phyloP scores from a whole-genome alignment of 345 rosid genomes.

The Draba incana region DNA sequence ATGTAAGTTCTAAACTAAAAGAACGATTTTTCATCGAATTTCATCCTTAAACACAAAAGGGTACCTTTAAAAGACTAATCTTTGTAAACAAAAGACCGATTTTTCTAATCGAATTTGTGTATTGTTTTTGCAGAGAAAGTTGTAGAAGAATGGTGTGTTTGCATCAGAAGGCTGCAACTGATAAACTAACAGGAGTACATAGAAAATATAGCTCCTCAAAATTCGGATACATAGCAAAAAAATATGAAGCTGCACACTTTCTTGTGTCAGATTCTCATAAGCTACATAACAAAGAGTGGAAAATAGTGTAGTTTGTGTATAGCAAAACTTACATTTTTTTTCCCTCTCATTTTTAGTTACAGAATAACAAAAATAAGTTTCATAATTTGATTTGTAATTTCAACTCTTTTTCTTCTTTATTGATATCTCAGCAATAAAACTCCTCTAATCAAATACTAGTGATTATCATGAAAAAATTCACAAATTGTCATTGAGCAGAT shows the following conservation, averaged over 20 bases:
- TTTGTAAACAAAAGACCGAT: not conserved
- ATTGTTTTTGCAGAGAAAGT: slow-evolving; percentile 68
- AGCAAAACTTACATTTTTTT: slow-evolving; percentile 34
- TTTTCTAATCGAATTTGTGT: slow-evolving; percentile 17
- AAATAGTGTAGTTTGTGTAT: slow-evolving; percentile 18
- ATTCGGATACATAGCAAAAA: slow-evolving; percentile 68
- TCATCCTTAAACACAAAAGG: not conserved
- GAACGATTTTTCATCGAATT: too few species aligned
- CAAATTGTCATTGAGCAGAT: not conserved
- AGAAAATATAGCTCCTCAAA: slow-evolving; percentile 81
- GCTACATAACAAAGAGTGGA: slow-evolving; percentile 34
- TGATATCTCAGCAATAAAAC: slow-evolving; percentile 41
- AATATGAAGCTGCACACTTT: slow-evolving; percentile 65
- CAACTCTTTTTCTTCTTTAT: not conserved
- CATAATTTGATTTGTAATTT: slow-evolving; percentile 25
- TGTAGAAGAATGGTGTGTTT: slow-evolving; percentile 65
- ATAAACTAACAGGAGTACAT: slow-evolving; percentile 81
- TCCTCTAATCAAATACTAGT: slow-evolving; percentile 7
- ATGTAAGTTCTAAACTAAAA: slow-evolving; percentile 49
- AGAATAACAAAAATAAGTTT: slow-evolving; percentile 28
- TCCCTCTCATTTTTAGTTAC: slow-evolving; percentile 31
- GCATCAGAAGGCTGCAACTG: slow-evolving; percentile 74
- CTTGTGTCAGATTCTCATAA: slow-evolving; percentile 41
- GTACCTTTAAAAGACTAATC: not conserved
- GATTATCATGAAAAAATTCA: not conserved